Conservation (phyloP, 805 yeast genomes). For the Saccharomyces paradoxus region DNA sequence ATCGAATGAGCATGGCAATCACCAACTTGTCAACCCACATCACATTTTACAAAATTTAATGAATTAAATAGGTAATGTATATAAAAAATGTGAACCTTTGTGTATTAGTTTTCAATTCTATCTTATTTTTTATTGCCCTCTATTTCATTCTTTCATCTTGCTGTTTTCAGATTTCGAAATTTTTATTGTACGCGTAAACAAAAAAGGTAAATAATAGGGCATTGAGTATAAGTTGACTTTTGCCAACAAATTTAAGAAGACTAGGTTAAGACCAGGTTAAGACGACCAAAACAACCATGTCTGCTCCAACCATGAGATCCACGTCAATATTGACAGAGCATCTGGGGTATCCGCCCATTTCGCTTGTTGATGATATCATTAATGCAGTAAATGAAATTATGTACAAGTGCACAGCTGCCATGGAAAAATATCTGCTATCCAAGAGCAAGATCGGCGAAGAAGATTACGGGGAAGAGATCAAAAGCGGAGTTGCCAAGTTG, state of each 20-base stretch:
- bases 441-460: constrained; percentile 13
- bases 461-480: constrained; percentile 46
- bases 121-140: not conserved
- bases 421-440: constrained; percentile 52
- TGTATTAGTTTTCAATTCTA: not conserved
- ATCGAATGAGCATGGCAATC: constrained; percentile 36
- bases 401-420: constrained; percentile 72
- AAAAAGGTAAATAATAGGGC: not conserved
- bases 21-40: not conserved
- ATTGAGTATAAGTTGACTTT: not conserved
- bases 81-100: not conserved
- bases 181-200: not conserved
- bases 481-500: constrained; percentile 69
- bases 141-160: not conserved
- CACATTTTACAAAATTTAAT: not conserved
- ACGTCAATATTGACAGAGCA: constrained; percentile 71
- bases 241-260: too few species aligned
- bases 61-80: not conserved
- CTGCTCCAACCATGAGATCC: constrained; percentile 32
- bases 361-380: constrained; percentile 77
- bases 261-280: too few species aligned
- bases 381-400: constrained; percentile 79
- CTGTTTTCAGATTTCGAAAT: not conserved
- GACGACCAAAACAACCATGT: constrained; percentile 16
- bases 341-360: constrained; percentile 74